Evolutionary conservation across 441 rosid genomes (phyloP).

Genomic region (Syzygium syzygioides): DNA sequence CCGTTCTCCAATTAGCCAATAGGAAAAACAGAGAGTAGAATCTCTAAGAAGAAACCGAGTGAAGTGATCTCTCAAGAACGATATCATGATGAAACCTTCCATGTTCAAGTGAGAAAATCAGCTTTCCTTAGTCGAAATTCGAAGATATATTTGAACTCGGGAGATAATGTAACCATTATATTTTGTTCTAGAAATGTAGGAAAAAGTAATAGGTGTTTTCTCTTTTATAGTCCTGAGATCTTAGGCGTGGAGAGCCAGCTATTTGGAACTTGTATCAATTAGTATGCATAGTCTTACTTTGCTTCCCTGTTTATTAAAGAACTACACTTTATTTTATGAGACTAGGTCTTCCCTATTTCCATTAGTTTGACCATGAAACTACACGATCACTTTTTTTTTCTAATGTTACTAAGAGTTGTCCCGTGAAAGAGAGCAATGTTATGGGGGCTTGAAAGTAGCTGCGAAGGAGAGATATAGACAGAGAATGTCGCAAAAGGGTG

Average conservation of each 20-base stretch:
- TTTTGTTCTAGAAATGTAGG: not conserved
- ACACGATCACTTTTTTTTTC: not conserved
- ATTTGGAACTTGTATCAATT: not conserved
- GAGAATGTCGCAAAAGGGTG: too few species aligned
- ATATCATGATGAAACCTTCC: too few species aligned
- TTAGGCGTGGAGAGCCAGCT: not conserved
- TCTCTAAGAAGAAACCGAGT: too few species aligned
- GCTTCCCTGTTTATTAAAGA: not conserved
- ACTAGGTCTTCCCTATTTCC: not conserved
- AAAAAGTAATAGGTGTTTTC: not conserved
- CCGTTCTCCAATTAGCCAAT: too few species aligned
- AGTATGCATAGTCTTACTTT: not conserved
- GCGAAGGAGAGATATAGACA: not conserved
- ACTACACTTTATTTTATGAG: not conserved
- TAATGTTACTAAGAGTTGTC: not conserved
- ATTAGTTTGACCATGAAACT: not conserved
- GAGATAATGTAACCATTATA: not conserved
- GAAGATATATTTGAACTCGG: not conserved
- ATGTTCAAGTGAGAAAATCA: too few species aligned
- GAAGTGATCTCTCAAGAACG: too few species aligned
- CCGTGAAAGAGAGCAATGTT: not conserved
- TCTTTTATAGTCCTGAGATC: not conserved
- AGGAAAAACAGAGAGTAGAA: too few species aligned
- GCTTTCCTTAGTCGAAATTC: not conserved
- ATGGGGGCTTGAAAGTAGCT: not conserved